These are phyloP conservation scores for Gymnopilus junonius DNA, from an alignment of 768 basidiomycete genomes.

Conservation along the genomic window DNA sequence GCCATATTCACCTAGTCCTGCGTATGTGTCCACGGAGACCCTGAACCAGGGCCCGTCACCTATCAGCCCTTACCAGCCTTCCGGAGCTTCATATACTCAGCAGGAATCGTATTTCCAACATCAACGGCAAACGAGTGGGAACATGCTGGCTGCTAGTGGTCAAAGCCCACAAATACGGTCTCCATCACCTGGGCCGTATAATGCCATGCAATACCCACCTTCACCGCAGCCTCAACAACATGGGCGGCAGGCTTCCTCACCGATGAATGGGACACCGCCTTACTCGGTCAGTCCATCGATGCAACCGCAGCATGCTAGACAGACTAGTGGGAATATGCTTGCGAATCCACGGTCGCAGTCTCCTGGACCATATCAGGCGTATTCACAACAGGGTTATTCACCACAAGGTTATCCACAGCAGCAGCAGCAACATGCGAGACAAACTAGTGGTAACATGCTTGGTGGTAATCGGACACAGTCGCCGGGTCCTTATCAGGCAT, in stretches of 20 bases:
- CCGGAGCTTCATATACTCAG: slow-evolving; percentile 9
- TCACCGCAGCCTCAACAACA: slow-evolving; percentile 29
- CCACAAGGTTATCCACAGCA: slow-evolving; percentile 18
- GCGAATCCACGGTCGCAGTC: slow-evolving; percentile 16
- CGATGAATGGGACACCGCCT: background rate
- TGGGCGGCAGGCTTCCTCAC: slow-evolving; percentile 11
- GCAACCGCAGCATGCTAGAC: slow-evolving; percentile 22
- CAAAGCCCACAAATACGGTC: slow-evolving; percentile 18
- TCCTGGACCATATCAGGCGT: slow-evolving; percentile 26
- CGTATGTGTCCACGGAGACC: slow-evolving; percentile 35
- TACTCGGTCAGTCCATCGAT: slow-evolving; percentile 3
- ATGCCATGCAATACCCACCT: slow-evolving; percentile 33
- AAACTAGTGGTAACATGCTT: slow-evolving; percentile 24
- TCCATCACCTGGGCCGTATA: slow-evolving; percentile 27
- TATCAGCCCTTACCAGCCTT: slow-evolving; percentile 17
- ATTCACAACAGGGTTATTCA: slow-evolving; percentile 19
- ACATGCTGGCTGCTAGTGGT: slow-evolving; percentile 17
- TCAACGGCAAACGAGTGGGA: slow-evolving; percentile 25
- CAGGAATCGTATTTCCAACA: slow-evolving; percentile 19
- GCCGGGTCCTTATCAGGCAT: slow-evolving; percentile 26
- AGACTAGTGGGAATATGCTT: slow-evolving; percentile 26
- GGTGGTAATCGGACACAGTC: slow-evolving; percentile 19
- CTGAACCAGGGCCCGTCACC: slow-evolving; percentile 20
- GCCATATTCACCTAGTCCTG: slow-evolving; percentile 41
- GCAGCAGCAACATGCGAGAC: slow-evolving; percentile 17